Base-by-base conservation (phyloP, 2,329 filamentous ascomycete genomes). In the Zalaria obscura region DNA sequence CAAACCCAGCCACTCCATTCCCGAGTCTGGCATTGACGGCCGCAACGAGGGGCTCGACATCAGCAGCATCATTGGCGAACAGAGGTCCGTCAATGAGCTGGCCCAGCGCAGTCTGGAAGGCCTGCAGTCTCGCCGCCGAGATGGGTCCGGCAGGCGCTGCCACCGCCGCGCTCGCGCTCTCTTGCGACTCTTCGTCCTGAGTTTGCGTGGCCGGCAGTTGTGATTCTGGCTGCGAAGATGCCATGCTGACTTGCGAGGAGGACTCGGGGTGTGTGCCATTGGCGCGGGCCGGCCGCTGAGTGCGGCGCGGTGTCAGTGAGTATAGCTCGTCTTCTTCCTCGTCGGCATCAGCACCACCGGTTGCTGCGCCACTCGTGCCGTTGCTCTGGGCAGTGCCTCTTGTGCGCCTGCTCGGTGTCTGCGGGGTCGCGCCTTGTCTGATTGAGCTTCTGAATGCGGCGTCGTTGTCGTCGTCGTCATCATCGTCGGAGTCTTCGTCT, bases 21-120 rank as follows among this genome's bases (percentile, higher is more conserved):
- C 73, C 70, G 37, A 94, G 52, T 51, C 77, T 76, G 3, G 66
- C 66, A 58, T 98, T 98, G 39, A 98, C 83, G 5, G 83, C 83
- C 3, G 71, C 72, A 11, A 95, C 71, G 28, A 98, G 71, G 26
- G 75, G 75, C 47, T 78, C 75, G 2, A 95, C 72, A 46, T 80
- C 73, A 9, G 87, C 86, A 11, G 80, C 77, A 54, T 96, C 91
- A 46, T 93, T 84, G 28, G 80, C 76, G 57, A 98, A 98, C n/a
- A 98, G 62, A 8, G 76, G 71, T 0, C 82, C 81, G 52, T 81
- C 80, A 54, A 94, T 80, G 41, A 98, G 69, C 52, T 85, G 82
- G 25, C 91, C 91, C 3, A 98, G 70, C 2, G 83, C 76, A 7
- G 76, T 75, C 41, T 85, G 78, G 78, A 98, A 98, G 1, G 76